These are phyloP conservation scores for Boehmeria nivea DNA, from an alignment of 306 rosid genomes.

Conservation along the genomic window DNA sequence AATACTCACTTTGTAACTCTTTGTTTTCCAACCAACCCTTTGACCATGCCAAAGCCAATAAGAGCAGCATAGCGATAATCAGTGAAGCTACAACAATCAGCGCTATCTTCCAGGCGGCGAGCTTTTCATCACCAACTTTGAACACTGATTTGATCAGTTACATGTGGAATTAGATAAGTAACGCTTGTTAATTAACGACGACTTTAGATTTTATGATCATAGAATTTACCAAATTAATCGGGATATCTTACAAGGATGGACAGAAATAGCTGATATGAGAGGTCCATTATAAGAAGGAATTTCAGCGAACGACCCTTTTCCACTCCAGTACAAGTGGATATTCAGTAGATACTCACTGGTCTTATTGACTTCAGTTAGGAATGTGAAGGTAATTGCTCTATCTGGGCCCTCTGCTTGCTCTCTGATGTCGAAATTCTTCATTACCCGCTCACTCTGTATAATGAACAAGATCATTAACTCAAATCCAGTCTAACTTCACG, in stretches of 20 bases:
- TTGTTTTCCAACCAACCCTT: background rate
- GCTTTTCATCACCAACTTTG: background rate
- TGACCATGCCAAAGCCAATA: slow-evolving; percentile 1
- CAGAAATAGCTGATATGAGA: slow-evolving; percentile 17
- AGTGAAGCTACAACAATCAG: background rate
- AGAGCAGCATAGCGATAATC: background rate
- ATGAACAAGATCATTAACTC: background rate
- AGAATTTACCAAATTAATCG: too few relatives aligned
- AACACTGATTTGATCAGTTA: slow-evolving; percentile 2
- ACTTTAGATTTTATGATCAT: too few relatives aligned
- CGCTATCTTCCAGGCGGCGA: background rate
- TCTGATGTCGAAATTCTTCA: slow-evolving; percentile 9
- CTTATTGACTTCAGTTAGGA: background rate
- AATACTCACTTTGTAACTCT: slow-evolving; percentile 2
- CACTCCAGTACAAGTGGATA: slow-evolving; percentile 16
- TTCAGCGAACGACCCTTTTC: background rate
- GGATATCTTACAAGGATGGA: slow-evolving; percentile 12
- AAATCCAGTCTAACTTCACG: too few relatives aligned
- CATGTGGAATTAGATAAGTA: too few relatives aligned
- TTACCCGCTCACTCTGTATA: background rate
- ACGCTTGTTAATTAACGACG: too few relatives aligned
- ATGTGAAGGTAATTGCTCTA: background rate
- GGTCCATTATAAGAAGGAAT: slow-evolving; percentile 5
- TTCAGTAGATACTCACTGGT: background rate
- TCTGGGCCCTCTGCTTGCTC: background rate